Percentiles rank a stretch among this genome's conserved stretches.
Conservation (phyloP, 495 filamentous ascomycete species). For the Neurospora sp. region DNA sequence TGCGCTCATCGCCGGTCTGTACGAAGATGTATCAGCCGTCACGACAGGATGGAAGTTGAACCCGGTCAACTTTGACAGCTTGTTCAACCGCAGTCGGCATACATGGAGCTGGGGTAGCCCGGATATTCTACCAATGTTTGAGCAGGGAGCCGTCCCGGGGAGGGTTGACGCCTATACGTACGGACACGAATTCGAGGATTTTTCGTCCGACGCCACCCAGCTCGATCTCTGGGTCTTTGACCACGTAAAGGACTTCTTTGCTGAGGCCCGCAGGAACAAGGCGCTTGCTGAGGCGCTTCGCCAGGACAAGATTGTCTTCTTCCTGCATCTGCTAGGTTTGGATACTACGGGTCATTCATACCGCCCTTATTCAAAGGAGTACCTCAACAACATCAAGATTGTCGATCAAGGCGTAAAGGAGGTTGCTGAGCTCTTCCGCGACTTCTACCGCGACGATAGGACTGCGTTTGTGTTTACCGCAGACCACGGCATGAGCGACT, state of each 20-base stretch:
- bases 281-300: conserved; percentile 66
- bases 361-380: conserved; percentile 91
- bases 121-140: conserved; percentile 96
- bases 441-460: conserved; percentile 86
- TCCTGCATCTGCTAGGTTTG: conserved; percentile 90
- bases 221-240: conserved; percentile 97
- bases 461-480: conserved; percentile 96
- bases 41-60: conserved; percentile 98
- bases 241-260: conserved; percentile 77
- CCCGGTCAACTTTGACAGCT: conserved; percentile 96
- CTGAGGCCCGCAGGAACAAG: conserved; percentile 60
- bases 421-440: conserved; percentile 67
- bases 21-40: conserved; percentile 96
- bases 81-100: conserved; percentile 93
- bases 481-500: conserved; percentile 98
- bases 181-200: conserved; percentile 78
- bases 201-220: conserved; percentile 64
- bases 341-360: conserved; percentile 86
- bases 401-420: conserved; percentile 84
- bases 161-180: conserved; percentile 80
- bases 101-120: conserved; percentile 99
- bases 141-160: conserved; percentile 81
- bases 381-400: conserved; percentile 86
- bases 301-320: conserved; percentile 87
- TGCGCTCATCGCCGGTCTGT: conserved; percentile 91